Conservation (phyloP, 2,329 filamentous ascomycete genomes). For the Pseudogymnoascus sp. region DNA sequence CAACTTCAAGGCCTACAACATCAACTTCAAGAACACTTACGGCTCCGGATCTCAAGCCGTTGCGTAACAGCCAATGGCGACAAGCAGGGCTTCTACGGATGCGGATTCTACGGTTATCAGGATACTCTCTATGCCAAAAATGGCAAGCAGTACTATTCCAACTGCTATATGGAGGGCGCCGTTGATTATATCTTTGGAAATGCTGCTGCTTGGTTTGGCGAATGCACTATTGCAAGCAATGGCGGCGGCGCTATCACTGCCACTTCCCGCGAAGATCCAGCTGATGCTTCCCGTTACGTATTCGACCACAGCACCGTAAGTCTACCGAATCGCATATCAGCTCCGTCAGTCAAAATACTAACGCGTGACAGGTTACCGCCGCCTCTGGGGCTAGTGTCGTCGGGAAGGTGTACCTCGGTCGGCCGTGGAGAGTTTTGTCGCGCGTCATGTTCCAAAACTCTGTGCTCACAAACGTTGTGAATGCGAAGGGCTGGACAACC, state of each 20-base stretch:
- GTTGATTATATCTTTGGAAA: conserved; percentile 51
- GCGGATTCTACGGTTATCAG: conserved; percentile 43
- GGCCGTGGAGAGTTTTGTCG: conserved; percentile 41
- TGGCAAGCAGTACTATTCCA: conserved; percentile 46
- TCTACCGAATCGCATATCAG: conserved; percentile 28
- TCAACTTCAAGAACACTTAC: conserved; percentile 42
- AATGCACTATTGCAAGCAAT: conserved; percentile 25
- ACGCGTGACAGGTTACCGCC: conserved; percentile 1
- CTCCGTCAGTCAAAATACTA: conserved; percentile 20
- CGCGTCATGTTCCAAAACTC: conserved; percentile 42
- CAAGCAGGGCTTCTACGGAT: conserved; percentile 44
- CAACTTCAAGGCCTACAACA: conserved; percentile 45
- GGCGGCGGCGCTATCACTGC: conserved; percentile 36
- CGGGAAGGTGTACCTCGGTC: conserved; percentile 39
- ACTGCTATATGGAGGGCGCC: conserved; percentile 44
- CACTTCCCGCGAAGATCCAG: conserved; percentile 31
- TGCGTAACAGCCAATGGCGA: conserved; percentile 42
- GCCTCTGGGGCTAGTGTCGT: conserved; percentile 14
- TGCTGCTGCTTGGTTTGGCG: conserved; percentile 42
- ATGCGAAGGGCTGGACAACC: conserved; percentile 37
- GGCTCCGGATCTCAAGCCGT: conserved; percentile 41
- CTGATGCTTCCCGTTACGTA: conserved; percentile 38
- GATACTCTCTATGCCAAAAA: conserved; percentile 41
- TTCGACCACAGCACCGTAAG: conserved; percentile 42
- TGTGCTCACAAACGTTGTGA: conserved; percentile 38